Conservation (phyloP, 352 stramenopile species). For the Salisapilia sapeloensis region DNA sequence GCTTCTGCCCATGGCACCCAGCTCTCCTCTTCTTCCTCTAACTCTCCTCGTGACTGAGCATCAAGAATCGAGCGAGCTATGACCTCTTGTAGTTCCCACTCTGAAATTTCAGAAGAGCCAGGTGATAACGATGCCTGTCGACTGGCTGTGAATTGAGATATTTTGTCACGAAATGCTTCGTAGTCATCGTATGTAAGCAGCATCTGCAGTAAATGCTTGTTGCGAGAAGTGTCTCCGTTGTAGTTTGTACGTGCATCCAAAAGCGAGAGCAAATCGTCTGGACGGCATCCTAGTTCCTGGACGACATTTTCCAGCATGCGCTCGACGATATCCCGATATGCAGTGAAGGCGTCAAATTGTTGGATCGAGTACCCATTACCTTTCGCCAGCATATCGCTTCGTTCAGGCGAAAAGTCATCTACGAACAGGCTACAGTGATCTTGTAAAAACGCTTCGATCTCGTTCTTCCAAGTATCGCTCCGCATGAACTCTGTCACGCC, state of each 20-base stretch:
- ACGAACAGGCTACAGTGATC: conserved; percentile 36
- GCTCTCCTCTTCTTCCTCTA: conserved; percentile 33
- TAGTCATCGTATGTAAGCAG: conserved; percentile 59
- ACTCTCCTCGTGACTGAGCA: conserved; percentile 21
- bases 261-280: conserved; percentile 24
- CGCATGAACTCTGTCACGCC: conserved; percentile 56
- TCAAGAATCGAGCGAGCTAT: conserved; percentile 56
- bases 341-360: conserved; percentile 47
- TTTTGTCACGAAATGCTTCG: conserved; percentile 30
- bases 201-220: conserved; percentile 48
- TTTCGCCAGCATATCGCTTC: conserved; percentile 7
- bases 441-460: conserved; percentile 32
- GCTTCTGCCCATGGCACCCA: conserved; percentile 47
- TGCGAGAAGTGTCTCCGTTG: conserved; percentile 12
- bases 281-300: conserved; percentile 36
- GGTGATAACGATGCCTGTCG: too few relatives aligned
- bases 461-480: conserved; percentile 24
- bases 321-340: conserved; percentile 58
- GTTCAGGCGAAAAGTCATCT: conserved; percentile 2
- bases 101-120: conserved; percentile 9
- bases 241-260: conserved; percentile 21
- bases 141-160: conserved; percentile 42
- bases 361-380: conserved; percentile 19
- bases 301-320: conserved; percentile 38
- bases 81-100: conserved; percentile 51